Base-by-base conservation (phyloP, 2,329 filamentous ascomycete genomes). In the Phyllosticta citriasiana region DNA sequence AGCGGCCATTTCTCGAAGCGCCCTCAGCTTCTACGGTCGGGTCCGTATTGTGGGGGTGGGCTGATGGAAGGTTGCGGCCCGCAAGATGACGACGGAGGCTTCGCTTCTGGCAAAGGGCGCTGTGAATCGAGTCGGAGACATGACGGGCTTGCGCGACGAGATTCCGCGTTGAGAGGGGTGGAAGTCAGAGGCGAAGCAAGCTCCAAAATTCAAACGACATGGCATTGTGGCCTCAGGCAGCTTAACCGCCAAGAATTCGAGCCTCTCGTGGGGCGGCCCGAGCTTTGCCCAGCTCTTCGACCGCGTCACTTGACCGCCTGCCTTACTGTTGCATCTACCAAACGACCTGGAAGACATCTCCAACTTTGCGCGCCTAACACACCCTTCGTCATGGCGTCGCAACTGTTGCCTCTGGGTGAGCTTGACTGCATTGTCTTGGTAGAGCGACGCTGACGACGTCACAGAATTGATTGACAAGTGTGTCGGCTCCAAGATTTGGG, bases 391-490 rank as follows among this genome's bases (percentile, higher is more conserved):
- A 70, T 70, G 68, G 65, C 68, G 25, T 66, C 68, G 22, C 67
- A 69, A 63, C 65, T 77, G 16, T 68, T 77, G 19, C 75, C 75
- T 19, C 67, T 76, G 54, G 66, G 66, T 67, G 57, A 10, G 64
- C 25, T 16, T 57, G 12, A 19, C n/a, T 6, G 16, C 25, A 16
- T 22, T 14, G 19, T 25, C 19, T 7, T 16, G 24, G 12, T 16
- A 22, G 26, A 47, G 40, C 40, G 14, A 47, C 25, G 55, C 47
- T 59, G 57, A 63, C 47, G 26, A 6, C 24, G 22, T 24, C 25
- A 51, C 50, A 96, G 94, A 99, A 78, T 85, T 99, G 73, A 97
- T 99, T 76, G 94, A 99, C 80, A 97, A 97, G 78, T 99, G 94
- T 74, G 92, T 99, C 66, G 94, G 94, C 64, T 97, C 92, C 60